Evolutionary conservation across 352 stramenopile genomes (phyloP), one percentile per base, ranked within the genome.

Genomic region (Phytopythium boreale): DNA sequence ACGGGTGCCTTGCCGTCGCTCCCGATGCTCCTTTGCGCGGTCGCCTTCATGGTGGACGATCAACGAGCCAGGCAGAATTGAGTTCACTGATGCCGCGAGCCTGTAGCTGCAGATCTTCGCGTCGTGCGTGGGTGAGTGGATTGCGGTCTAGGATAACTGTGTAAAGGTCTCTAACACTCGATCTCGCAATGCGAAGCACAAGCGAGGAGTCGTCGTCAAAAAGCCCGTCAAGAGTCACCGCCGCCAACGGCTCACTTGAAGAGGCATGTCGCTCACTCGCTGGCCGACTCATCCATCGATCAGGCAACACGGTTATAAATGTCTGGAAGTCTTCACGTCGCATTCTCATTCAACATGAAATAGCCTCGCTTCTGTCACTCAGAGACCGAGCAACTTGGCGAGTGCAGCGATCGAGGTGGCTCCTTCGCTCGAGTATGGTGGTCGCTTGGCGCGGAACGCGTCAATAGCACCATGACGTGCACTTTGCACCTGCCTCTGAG

Each of bases 391-490:
- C 7, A 50, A 20, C 11, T 56, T 31, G 41, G 58, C 20, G 11
- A 56, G 15, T 22, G 12, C 43, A 12, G 26, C 29, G 19, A 17
- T 31, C 10, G 29, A 36, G 6, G 11, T 57, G 6, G 3, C 29
- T 8, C 34, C 34, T 2, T 68, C 70, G 26, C 64, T 62, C 60
- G 76, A 66, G 26, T 80, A 80, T 41, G 65, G 58, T 14, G 74
- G 68, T 3, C 62, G 76, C 9, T 62, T 66, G 1, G 68, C 51
- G 1, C 64, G 59, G 47, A 83, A 88, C 4, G 41, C 41, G 12
- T 77, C 67, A 10, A 56, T 65, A n/a, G 79, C 76, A 11, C 34
- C 56, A 44, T 84, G 75, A n/a, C 63, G 69, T 1, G 71, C 76
- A 17, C 59, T 70, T 4, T 72, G 59, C 57, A 77, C 69, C 36